phyloP scores from a whole-genome alignment of 768 basidiomycete species.

The Auriscalpium orientale region DNA sequence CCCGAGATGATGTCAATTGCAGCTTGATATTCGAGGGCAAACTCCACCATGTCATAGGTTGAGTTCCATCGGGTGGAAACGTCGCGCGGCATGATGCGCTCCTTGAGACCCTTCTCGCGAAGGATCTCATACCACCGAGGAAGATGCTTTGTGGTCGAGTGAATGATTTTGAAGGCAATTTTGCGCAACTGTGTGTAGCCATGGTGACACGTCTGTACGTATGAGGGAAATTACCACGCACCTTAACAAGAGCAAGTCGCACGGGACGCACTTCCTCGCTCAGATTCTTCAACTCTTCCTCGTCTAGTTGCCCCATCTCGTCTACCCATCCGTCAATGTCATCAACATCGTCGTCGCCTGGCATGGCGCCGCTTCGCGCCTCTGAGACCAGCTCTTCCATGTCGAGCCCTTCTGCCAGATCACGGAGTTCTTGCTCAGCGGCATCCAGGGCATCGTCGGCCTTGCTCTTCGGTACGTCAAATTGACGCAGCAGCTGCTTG shows the following conservation, averaged over 20 bases:
- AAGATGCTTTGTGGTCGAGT: slow-evolving; percentile 25
- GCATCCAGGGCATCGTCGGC: not conserved
- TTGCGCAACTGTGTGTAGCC: slow-evolving; percentile 2
- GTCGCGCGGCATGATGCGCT: slow-evolving; percentile 29
- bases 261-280: slow-evolving; percentile 18
- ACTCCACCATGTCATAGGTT: slow-evolving; percentile 30
- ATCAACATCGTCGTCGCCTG: not conserved
- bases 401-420: not conserved
- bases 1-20: slow-evolving; percentile 16
- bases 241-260: slow-evolving; percentile 25
- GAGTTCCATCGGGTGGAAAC: slow-evolving; percentile 33
- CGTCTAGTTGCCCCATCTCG: slow-evolving; percentile 13
- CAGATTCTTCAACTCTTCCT: slow-evolving; percentile 13
- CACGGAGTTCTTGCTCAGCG: not conserved
- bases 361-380: not conserved
- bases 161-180: slow-evolving; percentile 10
- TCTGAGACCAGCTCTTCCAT: not conserved
- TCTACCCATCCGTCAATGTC: slow-evolving; percentile 21
- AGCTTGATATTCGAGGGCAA: slow-evolving; percentile 21
- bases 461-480: slow-evolving; percentile 23
- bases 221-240: no score
- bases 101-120: slow-evolving; percentile 4
- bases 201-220: no score
- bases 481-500: slow-evolving; percentile 24
- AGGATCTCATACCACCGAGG: slow-evolving; percentile 23